Evolutionary conservation across 129 eudicot genomes (phyloP).

Genomic region (Escallonia herrerae): DNA sequence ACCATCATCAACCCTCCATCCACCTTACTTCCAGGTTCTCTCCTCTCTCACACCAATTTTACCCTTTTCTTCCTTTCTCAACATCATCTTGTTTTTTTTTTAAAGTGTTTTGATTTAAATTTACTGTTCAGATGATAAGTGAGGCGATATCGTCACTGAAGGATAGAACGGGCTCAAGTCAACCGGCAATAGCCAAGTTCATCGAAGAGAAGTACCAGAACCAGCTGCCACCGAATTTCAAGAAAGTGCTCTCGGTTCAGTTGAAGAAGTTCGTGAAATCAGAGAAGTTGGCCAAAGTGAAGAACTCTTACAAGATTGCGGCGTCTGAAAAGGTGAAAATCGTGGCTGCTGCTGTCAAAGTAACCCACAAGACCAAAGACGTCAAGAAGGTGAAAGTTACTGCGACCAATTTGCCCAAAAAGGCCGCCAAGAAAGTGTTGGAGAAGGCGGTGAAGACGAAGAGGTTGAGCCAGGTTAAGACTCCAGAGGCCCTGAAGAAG

Average conservation of each 20-base stretch:
- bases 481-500: slow-evolving; percentile 36
- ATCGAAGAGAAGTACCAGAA: slow-evolving; percentile 24
- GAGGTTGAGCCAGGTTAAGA: slow-evolving; percentile 35
- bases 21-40: slow-evolving; percentile 31
- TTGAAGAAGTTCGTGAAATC: slow-evolving; percentile 30
- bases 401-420: not conserved
- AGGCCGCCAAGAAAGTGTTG: slow-evolving; percentile 7
- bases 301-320: slow-evolving; percentile 41
- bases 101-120: too few relatives aligned
- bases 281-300: slow-evolving; percentile 28
- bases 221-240: slow-evolving; percentile 31
- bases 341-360: not conserved
- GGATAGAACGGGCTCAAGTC: slow-evolving; percentile 44
- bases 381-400: not conserved
- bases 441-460: slow-evolving; percentile 29
- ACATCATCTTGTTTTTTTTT: not conserved
- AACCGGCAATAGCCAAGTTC: slow-evolving; percentile 36
- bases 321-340: slow-evolving; percentile 15
- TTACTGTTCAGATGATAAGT: slow-evolving; percentile 23
- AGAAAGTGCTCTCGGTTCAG: slow-evolving; percentile 24
- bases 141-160: slow-evolving; percentile 36
- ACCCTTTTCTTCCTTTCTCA: not conserved
- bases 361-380: not conserved
- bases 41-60: not conserved
- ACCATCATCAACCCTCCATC: slow-evolving; percentile 17